Evolutionary conservation across 2,329 filamentous ascomycete genomes (phyloP).

Genomic region (Parafenestella ontariensis): DNA sequence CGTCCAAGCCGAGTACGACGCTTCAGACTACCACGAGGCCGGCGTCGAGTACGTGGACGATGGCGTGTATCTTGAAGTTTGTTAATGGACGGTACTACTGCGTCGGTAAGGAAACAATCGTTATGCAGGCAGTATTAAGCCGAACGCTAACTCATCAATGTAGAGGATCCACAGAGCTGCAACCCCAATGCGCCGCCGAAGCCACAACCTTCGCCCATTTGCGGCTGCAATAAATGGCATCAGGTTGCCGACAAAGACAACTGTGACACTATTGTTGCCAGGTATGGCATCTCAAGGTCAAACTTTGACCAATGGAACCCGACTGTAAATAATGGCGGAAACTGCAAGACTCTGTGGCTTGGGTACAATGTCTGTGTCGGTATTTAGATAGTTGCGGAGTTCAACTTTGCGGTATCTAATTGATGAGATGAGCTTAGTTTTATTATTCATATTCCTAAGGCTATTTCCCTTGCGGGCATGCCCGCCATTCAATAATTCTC

Average conservation of each 20-base stretch:
- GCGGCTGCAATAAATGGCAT: slow-evolving; percentile 3
- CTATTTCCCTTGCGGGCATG: too few relatives aligned
- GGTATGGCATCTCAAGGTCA: neutral
- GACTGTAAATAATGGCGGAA: neutral
- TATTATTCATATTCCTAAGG: too few relatives aligned
- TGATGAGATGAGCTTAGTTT: too few relatives aligned
- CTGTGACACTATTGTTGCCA: neutral
- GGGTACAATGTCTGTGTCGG: slow-evolving; percentile 5
- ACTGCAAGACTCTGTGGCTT: slow-evolving; percentile 3
- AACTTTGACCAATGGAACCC: slow-evolving; percentile 1
- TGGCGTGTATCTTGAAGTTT: neutral
- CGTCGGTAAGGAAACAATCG: neutral
- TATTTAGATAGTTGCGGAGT: neutral
- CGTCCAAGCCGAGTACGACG: neutral
- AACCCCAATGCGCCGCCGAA: neutral
- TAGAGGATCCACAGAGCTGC: neutral
- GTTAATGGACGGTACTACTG: neutral
- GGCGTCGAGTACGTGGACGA: neutral
- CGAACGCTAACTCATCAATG: neutral
- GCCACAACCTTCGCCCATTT: neutral
- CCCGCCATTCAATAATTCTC: too few relatives aligned
- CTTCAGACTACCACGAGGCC: neutral
- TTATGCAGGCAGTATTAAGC: neutral
- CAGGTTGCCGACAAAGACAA: slow-evolving; percentile 1
- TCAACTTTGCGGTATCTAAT: too few relatives aligned